Base-by-base conservation (phyloP, 2,329 filamentous ascomycete species). In the Apiospora hydei region DNA sequence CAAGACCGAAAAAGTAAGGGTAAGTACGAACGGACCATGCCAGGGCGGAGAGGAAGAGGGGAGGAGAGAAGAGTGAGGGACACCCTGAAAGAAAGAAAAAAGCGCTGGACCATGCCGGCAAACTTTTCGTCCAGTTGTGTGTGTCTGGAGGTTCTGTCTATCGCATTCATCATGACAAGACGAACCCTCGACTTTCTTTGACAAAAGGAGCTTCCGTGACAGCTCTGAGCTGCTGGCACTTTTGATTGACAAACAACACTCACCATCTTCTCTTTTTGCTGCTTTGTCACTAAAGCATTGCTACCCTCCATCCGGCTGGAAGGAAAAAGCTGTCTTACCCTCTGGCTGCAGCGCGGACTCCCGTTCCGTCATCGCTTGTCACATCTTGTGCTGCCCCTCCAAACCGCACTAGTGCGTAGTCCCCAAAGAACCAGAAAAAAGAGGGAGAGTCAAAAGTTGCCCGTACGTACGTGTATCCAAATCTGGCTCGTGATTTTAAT, bases 281-380 rank as follows among this genome's bases (percentile, higher is more conserved):
- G 53, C 26, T 61, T 34, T 61, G 26, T 30, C 16, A 16, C 6
- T 53, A 14, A 30, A 53, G 46, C 24, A 53, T 53, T 53, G 49
- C 24, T 53, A 26, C 49, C 49, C 24, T 57, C 51, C 14, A 57
- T 34, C 26, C 51, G 51, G 51, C 26, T 26, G 51, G 51, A 57
- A 38, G 30, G 53, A 26, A 13, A 61, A 26, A 13, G 30, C 30
- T 41, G 57, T 64, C 57, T 64, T 64, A 64, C 57, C 5, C 41
- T 13, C n/a, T 13, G 34, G 34, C 57, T 64, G 57, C 57, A 64
- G 57, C 57, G 57, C 57, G 3, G 57, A 38, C 53, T 61, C 30
- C 41, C 30, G 57, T 64, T 64, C 57, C 57, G 57, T 64, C 57
- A 64, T 64, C 57, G 57, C 57, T 64, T 64, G 57, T 64, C 57